phyloP scores from a whole-genome alignment of 345 rosid species.

The Eucalyptus tenuipes region DNA sequence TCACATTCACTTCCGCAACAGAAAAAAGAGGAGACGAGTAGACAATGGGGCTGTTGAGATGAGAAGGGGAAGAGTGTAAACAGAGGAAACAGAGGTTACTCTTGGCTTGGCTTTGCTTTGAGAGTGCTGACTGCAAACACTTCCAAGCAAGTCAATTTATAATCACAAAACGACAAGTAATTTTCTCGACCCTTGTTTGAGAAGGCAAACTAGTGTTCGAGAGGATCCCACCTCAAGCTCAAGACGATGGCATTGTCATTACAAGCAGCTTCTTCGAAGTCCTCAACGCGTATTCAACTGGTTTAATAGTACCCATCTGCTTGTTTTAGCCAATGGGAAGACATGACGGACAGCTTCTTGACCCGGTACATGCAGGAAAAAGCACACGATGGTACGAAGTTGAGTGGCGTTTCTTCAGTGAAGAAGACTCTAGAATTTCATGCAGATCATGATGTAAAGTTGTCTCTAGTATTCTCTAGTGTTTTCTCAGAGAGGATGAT shows the following conservation, averaged over 20 bases:
- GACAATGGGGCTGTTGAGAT: neutral
- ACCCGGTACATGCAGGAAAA: neutral
- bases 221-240: neutral
- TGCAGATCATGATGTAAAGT: neutral
- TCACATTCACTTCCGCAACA: neutral
- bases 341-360: neutral
- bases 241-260: accelerated
- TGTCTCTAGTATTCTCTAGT: neutral
- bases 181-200: neutral
- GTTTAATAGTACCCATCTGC: neutral
- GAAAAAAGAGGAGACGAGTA: neutral
- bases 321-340: neutral
- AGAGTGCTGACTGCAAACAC: neutral
- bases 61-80: neutral
- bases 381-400: neutral
- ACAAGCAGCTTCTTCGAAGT: neutral
- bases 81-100: neutral
- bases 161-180: neutral
- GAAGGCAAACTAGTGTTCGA: neutral
- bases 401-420: neutral
- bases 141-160: neutral
- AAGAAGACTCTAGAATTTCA: neutral
- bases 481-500: neutral
- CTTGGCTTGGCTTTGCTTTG: neutral
- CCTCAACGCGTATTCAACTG: neutral